Conservation (phyloP, 2,329 filamentous ascomycete genomes). For the Epichloe gansuensis region DNA sequence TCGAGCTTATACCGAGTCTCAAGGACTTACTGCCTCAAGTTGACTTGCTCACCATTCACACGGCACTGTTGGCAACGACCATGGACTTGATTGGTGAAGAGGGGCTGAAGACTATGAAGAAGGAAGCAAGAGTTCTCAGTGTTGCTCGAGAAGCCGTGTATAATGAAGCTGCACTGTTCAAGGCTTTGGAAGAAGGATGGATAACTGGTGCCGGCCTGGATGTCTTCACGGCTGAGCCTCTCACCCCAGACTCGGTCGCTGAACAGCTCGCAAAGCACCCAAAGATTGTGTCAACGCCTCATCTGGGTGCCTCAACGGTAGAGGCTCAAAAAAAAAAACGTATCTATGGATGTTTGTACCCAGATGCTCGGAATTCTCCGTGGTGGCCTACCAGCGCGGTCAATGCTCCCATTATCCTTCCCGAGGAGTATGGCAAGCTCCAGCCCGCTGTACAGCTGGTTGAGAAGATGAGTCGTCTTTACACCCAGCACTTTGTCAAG, state of each 20-base stretch:
- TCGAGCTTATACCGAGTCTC: slow-evolving; percentile 46
- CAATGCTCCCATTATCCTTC: slow-evolving; percentile 69
- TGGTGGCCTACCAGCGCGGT: slow-evolving; percentile 64
- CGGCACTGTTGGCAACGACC: slow-evolving; percentile 65
- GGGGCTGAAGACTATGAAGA: slow-evolving; percentile 60
- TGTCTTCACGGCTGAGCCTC: slow-evolving; percentile 67
- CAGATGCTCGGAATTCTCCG: slow-evolving; percentile 63
- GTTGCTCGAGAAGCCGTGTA: slow-evolving; percentile 71
- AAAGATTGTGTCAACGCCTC: slow-evolving; percentile 64
- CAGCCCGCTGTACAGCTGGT: slow-evolving; percentile 65
- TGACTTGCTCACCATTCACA: slow-evolving; percentile 73
- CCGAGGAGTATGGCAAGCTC: slow-evolving; percentile 65
- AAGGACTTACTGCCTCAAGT: slow-evolving; percentile 48
- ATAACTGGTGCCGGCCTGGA: slow-evolving; percentile 70
- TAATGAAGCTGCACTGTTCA: slow-evolving; percentile 60
- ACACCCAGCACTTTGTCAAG: slow-evolving; percentile 59
- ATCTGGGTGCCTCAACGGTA: slow-evolving; percentile 65
- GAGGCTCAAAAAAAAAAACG: slow-evolving; percentile 72
- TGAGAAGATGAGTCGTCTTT: slow-evolving; percentile 67
- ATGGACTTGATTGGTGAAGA: slow-evolving; percentile 56
- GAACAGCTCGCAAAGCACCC: slow-evolving; percentile 52
- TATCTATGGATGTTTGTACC: slow-evolving; percentile 69
- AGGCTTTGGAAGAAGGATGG: slow-evolving; percentile 54
- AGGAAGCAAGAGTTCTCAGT: slow-evolving; percentile 60
- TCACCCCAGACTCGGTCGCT: slow-evolving; percentile 40